A percentile compares a stretch with the other conserved stretches of the same genome.
Conservation (phyloP, 768 basidiomycete genomes). For the Russula dissimulans region DNA sequence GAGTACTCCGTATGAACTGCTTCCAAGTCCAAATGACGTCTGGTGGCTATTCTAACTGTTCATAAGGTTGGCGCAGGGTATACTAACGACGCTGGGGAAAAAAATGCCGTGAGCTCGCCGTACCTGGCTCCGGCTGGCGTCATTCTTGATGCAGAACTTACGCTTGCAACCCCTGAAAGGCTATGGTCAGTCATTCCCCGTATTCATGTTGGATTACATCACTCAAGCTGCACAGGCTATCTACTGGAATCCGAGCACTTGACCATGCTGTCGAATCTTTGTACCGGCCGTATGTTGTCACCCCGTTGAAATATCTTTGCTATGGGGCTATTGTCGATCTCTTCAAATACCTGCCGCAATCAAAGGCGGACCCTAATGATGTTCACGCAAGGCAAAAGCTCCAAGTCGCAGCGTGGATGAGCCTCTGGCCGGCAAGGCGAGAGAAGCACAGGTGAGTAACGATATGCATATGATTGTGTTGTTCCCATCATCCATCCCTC, state of each 20-base stretch:
- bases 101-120: slow-evolving; percentile 47
- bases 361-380: slow-evolving; percentile 48
- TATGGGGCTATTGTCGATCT: slow-evolving; percentile 62
- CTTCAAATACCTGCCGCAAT: slow-evolving; percentile 61
- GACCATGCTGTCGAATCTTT: slow-evolving; percentile 72
- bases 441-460: slow-evolving; percentile 42
- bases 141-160: slow-evolving; percentile 70
- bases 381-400: slow-evolving; percentile 57
- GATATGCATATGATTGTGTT: background rate
- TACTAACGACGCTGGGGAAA: slow-evolving; percentile 59
- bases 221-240: slow-evolving; percentile 40
- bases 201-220: background rate
- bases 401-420: slow-evolving; percentile 75
- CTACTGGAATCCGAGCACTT: slow-evolving; percentile 68
- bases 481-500: background rate
- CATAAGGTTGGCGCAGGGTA: slow-evolving; percentile 56
- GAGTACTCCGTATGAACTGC: slow-evolving; percentile 49
- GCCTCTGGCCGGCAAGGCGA: slow-evolving; percentile 55
- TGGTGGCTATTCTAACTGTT: background rate
- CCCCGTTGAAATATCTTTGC: slow-evolving; percentile 54
- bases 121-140: slow-evolving; percentile 61
- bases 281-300: slow-evolving; percentile 46
- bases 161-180: slow-evolving; percentile 60
- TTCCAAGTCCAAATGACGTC: background rate
- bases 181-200: slow-evolving; percentile 45